Evolutionary conservation across 2,329 filamentous ascomycete genomes (phyloP), one percentile per base, ranked within the genome.

Genomic region (Fusarium decemcellulare): DNA sequence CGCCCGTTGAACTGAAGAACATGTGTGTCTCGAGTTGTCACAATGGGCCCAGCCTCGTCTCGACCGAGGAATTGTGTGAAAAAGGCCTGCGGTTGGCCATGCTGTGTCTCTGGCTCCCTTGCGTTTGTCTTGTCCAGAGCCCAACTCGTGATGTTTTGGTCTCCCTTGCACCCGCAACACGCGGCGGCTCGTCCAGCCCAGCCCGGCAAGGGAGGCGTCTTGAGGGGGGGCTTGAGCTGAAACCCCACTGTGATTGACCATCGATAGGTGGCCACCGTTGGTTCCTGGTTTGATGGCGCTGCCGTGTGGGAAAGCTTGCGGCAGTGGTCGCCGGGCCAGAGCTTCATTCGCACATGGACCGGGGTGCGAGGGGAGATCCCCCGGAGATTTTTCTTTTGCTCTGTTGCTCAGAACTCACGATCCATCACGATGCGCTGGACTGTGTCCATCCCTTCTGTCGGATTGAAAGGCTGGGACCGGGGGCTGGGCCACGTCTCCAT

Each of bases 221-320:
- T 32, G 23, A 23, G 23, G 23, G 23, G 15, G 16, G 43, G 23
- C 44, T 23, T 23, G 27, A 34, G 44, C 36, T 58, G 55, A 51
- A 30, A 58, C 44, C 36, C 55, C 55, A 50, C 46, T 58, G 44
- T 51, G 32, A 58, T 42, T 11, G 44, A 18, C 27, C 30, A 23
- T 23, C 23, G 23, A 23, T 23, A 23, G 23, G 23, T 15, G 6
- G 36, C 43, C 8, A 18, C 43, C 43, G 54, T 48, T 57, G 32
- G 54, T 57, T 57, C 54, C 54, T 57, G 54, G 54, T 50, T 23
- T 23, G 30, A n/a, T 50, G 46, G 46, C 36, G 16, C 32, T 53
- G 51, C 51, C 51, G 51, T 32, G 27, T 42, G 36, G 27, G 51
- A 36, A 15, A 30, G 37, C 51, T 54, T 42, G 36, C 51, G 39